Evolutionary conservation across 148 eudicot genomes (phyloP), one percentile per base, ranked within the genome.

Genomic region (Rheum nobile): DNA sequence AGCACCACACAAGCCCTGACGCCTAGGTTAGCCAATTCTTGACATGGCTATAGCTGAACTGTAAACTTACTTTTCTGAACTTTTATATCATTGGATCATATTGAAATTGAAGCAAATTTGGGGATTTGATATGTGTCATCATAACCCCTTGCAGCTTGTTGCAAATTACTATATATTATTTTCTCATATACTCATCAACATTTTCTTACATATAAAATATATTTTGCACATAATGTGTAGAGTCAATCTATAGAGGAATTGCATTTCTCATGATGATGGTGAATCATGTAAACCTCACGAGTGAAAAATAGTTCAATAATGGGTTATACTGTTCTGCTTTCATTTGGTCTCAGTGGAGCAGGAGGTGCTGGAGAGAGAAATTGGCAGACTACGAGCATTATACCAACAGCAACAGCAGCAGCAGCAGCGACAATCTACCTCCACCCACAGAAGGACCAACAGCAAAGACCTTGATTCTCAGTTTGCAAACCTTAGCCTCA

Each of bases 381-480:
- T 85, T 48, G 84, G 80, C 75, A 83, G 93, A 79, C 79, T 89
- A 76, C 83, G 81, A 61, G 67, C 84, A 19, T 42, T 87, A 78
- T 87, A 77, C 76, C 88, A 88, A 55, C 83, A 75, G 19, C 85
- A 79, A 28, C 83, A 78, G 65, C 83, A 75, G 47, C 85, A 68
- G 24, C 82, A 74, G 24, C 81, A 70, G 55, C 77, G 37, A 68
- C 79, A 46, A 47, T 76, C 78, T 32, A 22, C 86, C 72, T 72
- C 86, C 42, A 70, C 81, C 74, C 89, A 76, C 72, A 82, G 88
- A 67, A 86, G 88, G 72, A 74, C 67, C 74, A 83, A 78, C n/a
- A 88, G 92, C 76, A 86, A 78, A 71, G 89, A 88, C 71, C 86
- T 86, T 29, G 89, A 86, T 75, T 81, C 83, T 6, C 89, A 88